These are phyloP conservation scores for Cardamine resedifolia DNA, from an alignment of 345 rosid genomes.

Conservation along the genomic window DNA sequence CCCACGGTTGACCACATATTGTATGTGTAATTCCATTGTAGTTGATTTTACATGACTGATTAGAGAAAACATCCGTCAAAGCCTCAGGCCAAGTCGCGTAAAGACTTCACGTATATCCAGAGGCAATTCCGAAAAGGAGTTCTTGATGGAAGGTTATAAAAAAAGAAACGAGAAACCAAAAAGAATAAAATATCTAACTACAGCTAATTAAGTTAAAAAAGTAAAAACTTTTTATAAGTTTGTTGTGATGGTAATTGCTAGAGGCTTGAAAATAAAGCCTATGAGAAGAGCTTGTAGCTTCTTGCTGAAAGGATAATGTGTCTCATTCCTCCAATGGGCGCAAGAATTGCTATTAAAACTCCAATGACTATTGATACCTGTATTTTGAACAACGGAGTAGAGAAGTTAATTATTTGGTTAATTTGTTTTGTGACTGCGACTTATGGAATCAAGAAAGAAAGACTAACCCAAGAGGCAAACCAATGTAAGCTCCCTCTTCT, in stretches of 20 bases:
- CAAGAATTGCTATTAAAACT: conserved; percentile 35
- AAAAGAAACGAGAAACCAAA: conserved; percentile 1
- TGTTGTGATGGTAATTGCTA: not conserved
- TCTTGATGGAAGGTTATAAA: conserved; percentile 4
- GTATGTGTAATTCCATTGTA: conserved; percentile 26
- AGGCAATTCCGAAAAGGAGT: conserved; percentile 41
- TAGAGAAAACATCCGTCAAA: conserved; percentile 75
- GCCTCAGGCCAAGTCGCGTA: conserved; percentile 36
- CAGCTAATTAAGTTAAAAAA: conserved; percentile 12
- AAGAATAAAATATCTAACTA: conserved; percentile 24
- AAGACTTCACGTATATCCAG: conserved; percentile 11
- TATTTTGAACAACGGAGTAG: not conserved
- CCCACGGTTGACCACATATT: conserved; percentile 11
- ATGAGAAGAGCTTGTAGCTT: conserved; percentile 42
- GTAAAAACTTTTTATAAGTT: not conserved
- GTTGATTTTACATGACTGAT: conserved; percentile 73
- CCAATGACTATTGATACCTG: conserved; percentile 32
- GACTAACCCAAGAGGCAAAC: conserved; percentile 39
- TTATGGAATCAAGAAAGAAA: conserved; percentile 13
- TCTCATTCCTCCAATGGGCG: conserved; percentile 43
- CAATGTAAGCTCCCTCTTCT: conserved; percentile 35
- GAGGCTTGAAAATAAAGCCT: not conserved
- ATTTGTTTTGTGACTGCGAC: not conserved
- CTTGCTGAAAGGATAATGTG: conserved; percentile 38
- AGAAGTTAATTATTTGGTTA: not conserved